These are phyloP conservation scores for Venturia effusa DNA, from an alignment of 2,329 filamentous ascomycete genomes.

Conservation along the genomic window DNA sequence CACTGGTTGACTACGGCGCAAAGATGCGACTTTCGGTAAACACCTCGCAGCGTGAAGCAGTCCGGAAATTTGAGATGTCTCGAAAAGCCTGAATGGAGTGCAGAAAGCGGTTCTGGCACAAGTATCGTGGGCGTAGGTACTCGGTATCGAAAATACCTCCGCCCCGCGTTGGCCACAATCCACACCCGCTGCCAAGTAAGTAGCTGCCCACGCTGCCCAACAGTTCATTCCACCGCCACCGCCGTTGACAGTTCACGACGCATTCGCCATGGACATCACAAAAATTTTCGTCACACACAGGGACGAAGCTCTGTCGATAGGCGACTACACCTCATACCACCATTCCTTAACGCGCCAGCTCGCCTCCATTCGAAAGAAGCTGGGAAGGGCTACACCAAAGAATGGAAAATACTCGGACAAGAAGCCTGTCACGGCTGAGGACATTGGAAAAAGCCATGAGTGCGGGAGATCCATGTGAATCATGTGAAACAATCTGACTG, in stretches of 20 bases:
- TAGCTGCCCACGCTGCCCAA: too few species aligned
- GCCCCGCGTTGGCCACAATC: too few species aligned
- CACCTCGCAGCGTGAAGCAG: too few species aligned
- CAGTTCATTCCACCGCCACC: too few species aligned
- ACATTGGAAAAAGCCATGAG: constrained; percentile 66
- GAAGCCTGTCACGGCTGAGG: constrained; percentile 57
- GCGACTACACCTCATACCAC: constrained; percentile 81
- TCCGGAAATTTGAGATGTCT: too few species aligned
- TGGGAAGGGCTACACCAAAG: constrained; percentile 73
- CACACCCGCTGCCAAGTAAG: too few species aligned
- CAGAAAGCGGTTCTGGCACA: too few species aligned
- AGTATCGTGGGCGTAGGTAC: too few species aligned
- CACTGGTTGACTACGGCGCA: too few species aligned
- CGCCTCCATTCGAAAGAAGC: constrained; percentile 71
- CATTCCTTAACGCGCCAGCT: constrained; percentile 69
- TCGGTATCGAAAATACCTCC: too few species aligned
- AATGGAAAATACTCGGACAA: constrained; percentile 75
- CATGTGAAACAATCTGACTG: background rate
- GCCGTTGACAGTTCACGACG: background rate
- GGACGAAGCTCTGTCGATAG: constrained; percentile 74
- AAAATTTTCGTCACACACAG: constrained; percentile 68
- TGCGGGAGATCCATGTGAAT: constrained; percentile 36
- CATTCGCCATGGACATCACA: constrained; percentile 73
- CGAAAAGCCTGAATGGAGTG: too few species aligned
- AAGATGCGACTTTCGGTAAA: too few species aligned